Evolutionary conservation across 176 grass and related monocot species (phyloP), one percentile per base, ranked within the genome.

Genomic region (Carex cristatella): DNA sequence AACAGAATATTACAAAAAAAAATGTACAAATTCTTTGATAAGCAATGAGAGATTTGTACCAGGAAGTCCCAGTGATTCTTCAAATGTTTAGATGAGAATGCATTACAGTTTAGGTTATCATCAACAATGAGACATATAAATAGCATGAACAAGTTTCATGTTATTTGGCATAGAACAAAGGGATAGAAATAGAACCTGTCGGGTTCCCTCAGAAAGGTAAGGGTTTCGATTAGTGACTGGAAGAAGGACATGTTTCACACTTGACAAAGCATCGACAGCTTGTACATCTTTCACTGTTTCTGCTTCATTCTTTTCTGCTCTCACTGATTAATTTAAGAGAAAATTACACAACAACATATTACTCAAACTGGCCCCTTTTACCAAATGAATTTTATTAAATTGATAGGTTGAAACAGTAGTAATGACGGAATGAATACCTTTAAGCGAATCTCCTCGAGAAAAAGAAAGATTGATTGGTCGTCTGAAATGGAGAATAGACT

Each of bases 151-250:
- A 49, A 49, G 15, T 19, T 48, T 9, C 8, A 48, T 9, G 2
- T 46, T n/a, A 18, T 51, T 19, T 69, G 69, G 33, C 2, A 37
- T 5, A 12, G 49, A 69, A 14, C 44, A 65, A 80, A 54, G 71
- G 81, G 3, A 67, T 56, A 81, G 49, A 63, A 28, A 77, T 62
- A 18, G 54, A 11, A 99, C 96, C 96, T 92, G 96, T 91, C 91
- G 86, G 82, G 96, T 99, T 87, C 96, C 96, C 70, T 99, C 96
- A 65, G 96, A 99, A 81, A 99, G 96, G 73, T 95, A 99, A 81
- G 96, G 96, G 70, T 94, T 99, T 19, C 88, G 88, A 35, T 99
- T 91, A 8, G 93, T 94, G 69, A 99, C 85, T 69, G 96, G 96
- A 87, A 99, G 93, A 58, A 99, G 90, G 53, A 99, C 81, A 86